These are phyloP conservation scores for Acacia melanoxylon DNA, from an alignment of 306 rosid species.

Conservation along the genomic window DNA sequence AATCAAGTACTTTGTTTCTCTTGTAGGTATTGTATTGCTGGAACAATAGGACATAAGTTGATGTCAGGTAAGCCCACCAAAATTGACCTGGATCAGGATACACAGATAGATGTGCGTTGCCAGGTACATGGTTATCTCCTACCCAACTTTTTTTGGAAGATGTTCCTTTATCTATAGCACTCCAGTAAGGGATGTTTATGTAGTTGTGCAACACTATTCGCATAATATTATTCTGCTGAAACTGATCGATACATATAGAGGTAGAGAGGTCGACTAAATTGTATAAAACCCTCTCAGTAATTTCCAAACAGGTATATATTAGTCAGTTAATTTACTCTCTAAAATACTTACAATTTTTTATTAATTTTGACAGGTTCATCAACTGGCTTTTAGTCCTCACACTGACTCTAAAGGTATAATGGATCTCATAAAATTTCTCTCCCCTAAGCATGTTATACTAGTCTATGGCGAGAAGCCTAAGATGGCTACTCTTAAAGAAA, in stretches of 20 bases:
- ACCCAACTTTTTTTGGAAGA: not conserved
- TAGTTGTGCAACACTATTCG: no score
- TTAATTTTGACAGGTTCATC: constrained; percentile 78
- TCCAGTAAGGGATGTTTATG: not conserved
- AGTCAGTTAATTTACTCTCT: constrained; percentile 20
- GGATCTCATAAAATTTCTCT: constrained; percentile 89
- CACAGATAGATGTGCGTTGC: constrained; percentile 76
- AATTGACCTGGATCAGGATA: constrained; percentile 71
- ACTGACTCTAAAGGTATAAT: constrained; percentile 94
- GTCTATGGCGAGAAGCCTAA: constrained; percentile 94
- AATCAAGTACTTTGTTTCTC: constrained; percentile 8
- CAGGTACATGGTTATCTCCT: constrained; percentile 56
- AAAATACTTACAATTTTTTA: constrained; percentile 2
- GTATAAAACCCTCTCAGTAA: no score
- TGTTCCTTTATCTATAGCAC: not conserved
- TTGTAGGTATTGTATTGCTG: constrained; percentile 79
- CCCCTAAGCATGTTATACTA: constrained; percentile 85
- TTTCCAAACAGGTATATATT: no score
- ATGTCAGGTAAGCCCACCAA: constrained; percentile 74
- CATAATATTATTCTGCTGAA: no score
- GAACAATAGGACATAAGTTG: constrained; percentile 85
- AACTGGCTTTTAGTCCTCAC: constrained; percentile 91
- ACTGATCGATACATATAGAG: no score
- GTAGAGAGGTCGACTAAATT: no score
- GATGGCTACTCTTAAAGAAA: constrained; percentile 73